A percentile compares a stretch with the other conserved stretches of the same genome.
phyloP scores from a whole-genome alignment of 192 early-diverging fungal species.

The Chytriomyces hyalinus region DNA sequence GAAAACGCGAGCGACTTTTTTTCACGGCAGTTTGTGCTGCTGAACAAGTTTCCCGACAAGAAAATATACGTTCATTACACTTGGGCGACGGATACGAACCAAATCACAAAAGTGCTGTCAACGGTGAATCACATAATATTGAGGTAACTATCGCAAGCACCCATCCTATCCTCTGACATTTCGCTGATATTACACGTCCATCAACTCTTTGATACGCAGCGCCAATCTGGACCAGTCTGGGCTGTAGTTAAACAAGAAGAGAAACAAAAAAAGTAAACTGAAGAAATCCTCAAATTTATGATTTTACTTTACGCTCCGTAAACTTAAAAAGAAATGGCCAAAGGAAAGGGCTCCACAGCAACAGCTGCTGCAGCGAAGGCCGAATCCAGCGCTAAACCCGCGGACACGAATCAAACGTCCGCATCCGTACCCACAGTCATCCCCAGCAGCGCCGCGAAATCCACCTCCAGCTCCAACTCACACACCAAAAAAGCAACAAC shows the following conservation, averaged over 20 bases:
- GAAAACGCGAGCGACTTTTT: slow-evolving; percentile 50
- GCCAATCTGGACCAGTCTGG: no score
- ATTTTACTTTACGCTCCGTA: no score
- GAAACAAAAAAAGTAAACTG: no score
- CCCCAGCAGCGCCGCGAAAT: background rate
- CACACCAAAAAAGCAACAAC: background rate
- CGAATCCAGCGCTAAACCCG: background rate
- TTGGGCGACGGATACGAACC: slow-evolving; percentile 65
- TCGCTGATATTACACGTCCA: no score
- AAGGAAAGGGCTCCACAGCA: background rate
- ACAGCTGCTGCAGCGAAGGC: background rate
- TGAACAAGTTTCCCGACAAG: slow-evolving; percentile 50
- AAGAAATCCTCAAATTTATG: no score
- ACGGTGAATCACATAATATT: no score
- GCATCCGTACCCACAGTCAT: background rate
- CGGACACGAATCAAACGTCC: background rate
- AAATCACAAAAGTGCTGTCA: slow-evolving; percentile 50
- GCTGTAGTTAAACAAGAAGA: no score
- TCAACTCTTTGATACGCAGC: no score
- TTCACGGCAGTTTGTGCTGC: slow-evolving; percentile 38
- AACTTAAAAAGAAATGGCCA: no score
- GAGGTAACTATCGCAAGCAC: no score
- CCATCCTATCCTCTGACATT: no score
- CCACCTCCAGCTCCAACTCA: background rate
- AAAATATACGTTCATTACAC: slow-evolving; percentile 64